A percentile compares a stretch with the other conserved stretches of the same genome.
phyloP scores from a whole-genome alignment of 2,329 filamentous ascomycete genomes.

The Pestalotiopsis sp. region DNA sequence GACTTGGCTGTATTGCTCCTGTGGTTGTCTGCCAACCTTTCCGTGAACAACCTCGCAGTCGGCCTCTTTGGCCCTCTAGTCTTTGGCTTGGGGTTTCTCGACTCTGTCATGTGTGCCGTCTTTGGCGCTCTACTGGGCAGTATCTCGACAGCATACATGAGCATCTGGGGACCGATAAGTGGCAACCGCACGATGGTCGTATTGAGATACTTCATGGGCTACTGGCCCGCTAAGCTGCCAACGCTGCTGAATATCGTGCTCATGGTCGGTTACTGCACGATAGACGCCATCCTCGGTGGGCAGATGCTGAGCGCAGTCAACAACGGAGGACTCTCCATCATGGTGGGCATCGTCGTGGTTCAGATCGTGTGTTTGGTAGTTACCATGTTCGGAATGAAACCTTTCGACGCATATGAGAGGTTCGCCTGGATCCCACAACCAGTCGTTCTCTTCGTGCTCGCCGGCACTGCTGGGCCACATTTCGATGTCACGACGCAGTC shows the following conservation, averaged over 20 bases:
- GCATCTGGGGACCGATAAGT: constrained; percentile 28
- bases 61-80: constrained; percentile 32
- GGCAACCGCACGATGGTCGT: constrained; percentile 32
- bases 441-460: constrained; percentile 61
- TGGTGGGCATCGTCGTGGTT: constrained; percentile 69
- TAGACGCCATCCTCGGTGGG: constrained; percentile 67
- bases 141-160: constrained; percentile 28
- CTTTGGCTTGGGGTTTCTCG: constrained; percentile 31
- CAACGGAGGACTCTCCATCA: constrained; percentile 59
- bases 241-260: constrained; percentile 32
- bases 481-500: constrained; percentile 59
- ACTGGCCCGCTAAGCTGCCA: constrained; percentile 33
- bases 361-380: constrained; percentile 65
- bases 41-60: constrained; percentile 42
- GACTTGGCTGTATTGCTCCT: constrained; percentile 29
- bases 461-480: constrained; percentile 60
- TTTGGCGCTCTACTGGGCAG: constrained; percentile 28
- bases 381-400: constrained; percentile 67
- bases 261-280: constrained; percentile 42
- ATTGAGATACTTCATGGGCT: constrained; percentile 34
- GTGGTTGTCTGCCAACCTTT: constrained; percentile 48
- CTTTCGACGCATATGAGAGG: constrained; percentile 71
- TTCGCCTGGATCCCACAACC: constrained; percentile 67
- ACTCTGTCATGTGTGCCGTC: constrained; percentile 25
- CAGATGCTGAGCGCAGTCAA: constrained; percentile 70